Evolutionary conservation across 345 rosid genomes (phyloP).

Genomic region (Nasturtium officinale): DNA sequence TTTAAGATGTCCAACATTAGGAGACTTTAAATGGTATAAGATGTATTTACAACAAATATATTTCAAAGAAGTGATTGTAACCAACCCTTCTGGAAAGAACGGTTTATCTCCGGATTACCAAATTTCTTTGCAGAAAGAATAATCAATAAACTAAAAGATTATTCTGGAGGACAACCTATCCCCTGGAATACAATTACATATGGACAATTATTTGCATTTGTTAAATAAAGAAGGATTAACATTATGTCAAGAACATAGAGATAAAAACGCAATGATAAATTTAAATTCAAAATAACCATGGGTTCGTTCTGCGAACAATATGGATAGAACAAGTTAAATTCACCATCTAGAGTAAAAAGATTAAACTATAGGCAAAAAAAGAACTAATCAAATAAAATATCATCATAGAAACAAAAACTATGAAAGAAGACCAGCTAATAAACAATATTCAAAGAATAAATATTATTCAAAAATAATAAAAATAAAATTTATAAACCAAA

Average conservation of each 20-base stretch:
- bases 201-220: background rate
- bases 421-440: too few relatives aligned
- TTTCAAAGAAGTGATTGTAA: background rate
- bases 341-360: too few relatives aligned
- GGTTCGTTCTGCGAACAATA: background rate
- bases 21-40: background rate
- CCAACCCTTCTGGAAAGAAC: conserved; percentile 3
- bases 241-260: background rate
- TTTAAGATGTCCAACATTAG: background rate
- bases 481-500: background rate
- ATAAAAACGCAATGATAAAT: too few relatives aligned
- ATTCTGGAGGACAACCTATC: background rate
- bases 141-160: background rate
- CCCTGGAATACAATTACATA: background rate
- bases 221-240: background rate
- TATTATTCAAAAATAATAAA: too few relatives aligned
- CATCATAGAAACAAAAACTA: too few relatives aligned
- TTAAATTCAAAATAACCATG: too few relatives aligned
- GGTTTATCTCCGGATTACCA: background rate
- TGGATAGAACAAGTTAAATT: too few relatives aligned
- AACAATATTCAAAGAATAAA: too few relatives aligned
- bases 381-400: too few relatives aligned
- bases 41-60: background rate
- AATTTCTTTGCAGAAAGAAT: background rate
- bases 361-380: too few relatives aligned